Evolutionary conservation across 202 grass and related monocot species (phyloP).

Genomic region (Thinopyrum obtusiflorum): DNA sequence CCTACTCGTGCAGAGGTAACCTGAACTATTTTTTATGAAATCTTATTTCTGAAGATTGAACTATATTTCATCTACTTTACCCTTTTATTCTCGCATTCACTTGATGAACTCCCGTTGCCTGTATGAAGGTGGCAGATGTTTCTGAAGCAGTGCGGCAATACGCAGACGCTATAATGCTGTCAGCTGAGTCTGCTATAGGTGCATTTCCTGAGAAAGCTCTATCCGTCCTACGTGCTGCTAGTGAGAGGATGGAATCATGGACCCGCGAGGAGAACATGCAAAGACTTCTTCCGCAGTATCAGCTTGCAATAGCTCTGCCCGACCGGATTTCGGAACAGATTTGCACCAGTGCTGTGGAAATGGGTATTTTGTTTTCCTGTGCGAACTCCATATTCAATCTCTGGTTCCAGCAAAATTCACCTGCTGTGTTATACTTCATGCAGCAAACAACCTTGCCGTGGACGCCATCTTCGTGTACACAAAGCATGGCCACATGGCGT

Average conservation of each 20-base stretch:
- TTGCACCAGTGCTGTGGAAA: slow-evolving; percentile 59
- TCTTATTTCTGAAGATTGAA: neutral
- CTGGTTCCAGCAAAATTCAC: neutral
- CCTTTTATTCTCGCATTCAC: neutral
- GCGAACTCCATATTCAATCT: neutral
- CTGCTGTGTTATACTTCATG: slow-evolving; percentile 6
- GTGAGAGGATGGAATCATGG: slow-evolving; percentile 64
- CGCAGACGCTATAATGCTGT: slow-evolving; percentile 68
- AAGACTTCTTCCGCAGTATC: slow-evolving; percentile 41
- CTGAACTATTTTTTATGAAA: neutral
- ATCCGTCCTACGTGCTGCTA: slow-evolving; percentile 48
- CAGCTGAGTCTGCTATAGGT: slow-evolving; percentile 67
- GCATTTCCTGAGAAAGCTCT: slow-evolving; percentile 65
- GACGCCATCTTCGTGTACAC: slow-evolving; percentile 81
- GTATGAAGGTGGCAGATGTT: slow-evolving; percentile 64
- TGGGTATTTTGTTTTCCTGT: slow-evolving; percentile 43
- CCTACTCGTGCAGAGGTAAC: slow-evolving; percentile 72
- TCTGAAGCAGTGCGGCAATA: slow-evolving; percentile 73
- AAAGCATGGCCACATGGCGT: slow-evolving; percentile 70
- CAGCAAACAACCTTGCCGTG: slow-evolving; percentile 73
- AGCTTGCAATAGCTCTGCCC: slow-evolving; percentile 48
- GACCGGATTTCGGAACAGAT: slow-evolving; percentile 61
- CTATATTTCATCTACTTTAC: neutral
- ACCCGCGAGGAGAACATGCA: slow-evolving; percentile 58
- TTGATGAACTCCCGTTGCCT: neutral